Conservation (phyloP, 257 asterid genomes). For the Scutellaria barbata region DNA sequence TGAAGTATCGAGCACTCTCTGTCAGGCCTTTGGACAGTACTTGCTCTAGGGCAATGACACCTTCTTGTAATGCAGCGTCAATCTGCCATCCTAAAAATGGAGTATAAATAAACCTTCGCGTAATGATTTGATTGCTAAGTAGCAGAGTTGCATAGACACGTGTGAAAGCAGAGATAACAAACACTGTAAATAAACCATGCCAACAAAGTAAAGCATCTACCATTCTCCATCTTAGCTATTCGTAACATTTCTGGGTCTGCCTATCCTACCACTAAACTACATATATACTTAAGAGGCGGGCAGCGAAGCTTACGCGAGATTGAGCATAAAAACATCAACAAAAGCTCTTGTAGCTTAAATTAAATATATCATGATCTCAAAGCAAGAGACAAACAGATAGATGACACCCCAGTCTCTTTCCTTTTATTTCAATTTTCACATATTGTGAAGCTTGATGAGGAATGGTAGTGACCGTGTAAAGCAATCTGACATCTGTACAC, state of each 20-base stretch:
- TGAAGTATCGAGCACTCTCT: slow-evolving; percentile 75
- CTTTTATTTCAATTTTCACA: not conserved
- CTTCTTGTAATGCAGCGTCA: slow-evolving; percentile 79
- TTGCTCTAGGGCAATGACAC: slow-evolving; percentile 67
- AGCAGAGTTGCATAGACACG: slow-evolving; percentile 3
- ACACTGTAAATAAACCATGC: not conserved
- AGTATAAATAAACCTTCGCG: slow-evolving; percentile 15
- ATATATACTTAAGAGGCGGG: not conserved
- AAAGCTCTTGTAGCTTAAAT: not conserved
- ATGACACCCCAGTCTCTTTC: not conserved
- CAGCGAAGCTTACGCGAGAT: not conserved
- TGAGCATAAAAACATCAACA: not conserved
- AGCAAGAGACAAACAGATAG: not conserved
- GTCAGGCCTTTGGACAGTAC: slow-evolving; percentile 71
- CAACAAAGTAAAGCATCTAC: not conserved
- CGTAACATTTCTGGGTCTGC: not conserved
- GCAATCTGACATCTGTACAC: slow-evolving; percentile 12
- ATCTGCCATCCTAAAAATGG: slow-evolving; percentile 54
- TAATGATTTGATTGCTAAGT: not conserved
- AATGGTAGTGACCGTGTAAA: not conserved
- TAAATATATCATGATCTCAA: not conserved
- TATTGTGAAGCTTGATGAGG: not conserved
- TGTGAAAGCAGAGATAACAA: not conserved
- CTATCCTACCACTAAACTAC: not conserved
- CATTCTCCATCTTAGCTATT: too few relatives aligned